phyloP scores from a whole-genome alignment of 2,329 filamentous ascomycete species.

The Geoglossum cookeanum region DNA sequence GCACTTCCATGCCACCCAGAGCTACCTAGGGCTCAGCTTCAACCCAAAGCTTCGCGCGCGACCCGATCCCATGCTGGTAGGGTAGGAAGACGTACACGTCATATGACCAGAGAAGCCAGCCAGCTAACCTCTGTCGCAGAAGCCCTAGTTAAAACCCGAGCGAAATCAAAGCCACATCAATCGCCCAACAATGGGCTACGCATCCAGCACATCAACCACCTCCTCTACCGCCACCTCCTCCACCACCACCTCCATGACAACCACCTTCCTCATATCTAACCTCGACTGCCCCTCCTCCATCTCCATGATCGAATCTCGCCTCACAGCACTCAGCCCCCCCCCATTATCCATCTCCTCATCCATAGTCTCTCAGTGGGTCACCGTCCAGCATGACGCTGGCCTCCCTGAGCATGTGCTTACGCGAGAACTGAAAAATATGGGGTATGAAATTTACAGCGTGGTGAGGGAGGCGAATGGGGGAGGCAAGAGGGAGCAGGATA shows the following conservation, averaged over 20 bases:
- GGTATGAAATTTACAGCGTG: background rate
- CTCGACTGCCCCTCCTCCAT: background rate
- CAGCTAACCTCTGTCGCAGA: too few relatives aligned
- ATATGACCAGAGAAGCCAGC: too few relatives aligned
- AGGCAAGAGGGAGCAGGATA: too few relatives aligned
- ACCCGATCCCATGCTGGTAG: too few relatives aligned
- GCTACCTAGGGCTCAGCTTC: too few relatives aligned
- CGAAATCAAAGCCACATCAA: too few relatives aligned
- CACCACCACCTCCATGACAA: background rate
- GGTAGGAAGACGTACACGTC: too few relatives aligned
- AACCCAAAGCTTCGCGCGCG: too few relatives aligned
- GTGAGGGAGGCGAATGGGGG: background rate
- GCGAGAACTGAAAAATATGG: background rate
- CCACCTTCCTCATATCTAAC: background rate
- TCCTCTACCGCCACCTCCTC: background rate
- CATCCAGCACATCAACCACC: too few relatives aligned
- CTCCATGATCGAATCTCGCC: background rate
- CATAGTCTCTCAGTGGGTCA: background rate
- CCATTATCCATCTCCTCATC: background rate
- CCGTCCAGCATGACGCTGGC: background rate
- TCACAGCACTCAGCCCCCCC: background rate
- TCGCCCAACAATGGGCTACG: too few relatives aligned
- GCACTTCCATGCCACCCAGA: too few relatives aligned
- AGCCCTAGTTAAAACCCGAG: too few relatives aligned
- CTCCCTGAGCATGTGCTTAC: background rate